Percentiles rank a stretch among this genome's conserved stretches.
Conservation (phyloP, 495 filamentous ascomycete species). For the Monascus purpureus region DNA sequence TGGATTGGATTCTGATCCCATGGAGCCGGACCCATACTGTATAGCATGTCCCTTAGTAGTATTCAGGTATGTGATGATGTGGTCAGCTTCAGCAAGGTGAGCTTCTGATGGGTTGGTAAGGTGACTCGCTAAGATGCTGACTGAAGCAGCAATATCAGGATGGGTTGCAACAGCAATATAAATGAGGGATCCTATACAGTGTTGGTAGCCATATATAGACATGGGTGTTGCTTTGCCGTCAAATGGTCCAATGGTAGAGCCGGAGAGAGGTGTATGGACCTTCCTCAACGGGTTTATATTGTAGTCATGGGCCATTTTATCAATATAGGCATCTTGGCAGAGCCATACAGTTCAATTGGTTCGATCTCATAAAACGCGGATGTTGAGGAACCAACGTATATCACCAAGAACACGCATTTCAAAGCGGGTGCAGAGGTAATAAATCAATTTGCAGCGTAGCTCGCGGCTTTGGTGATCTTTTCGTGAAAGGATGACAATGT, state of each 20-base stretch:
- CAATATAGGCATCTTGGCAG: constrained; percentile 9
- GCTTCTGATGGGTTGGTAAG: constrained; percentile 8
- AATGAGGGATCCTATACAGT: constrained; percentile 12
- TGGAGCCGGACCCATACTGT: too few species aligned
- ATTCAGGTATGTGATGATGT: constrained; percentile 9
- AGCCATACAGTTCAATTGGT: constrained; percentile 6
- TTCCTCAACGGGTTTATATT: constrained; percentile 2
- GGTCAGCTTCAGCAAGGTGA: constrained; percentile 5
- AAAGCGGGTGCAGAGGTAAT: constrained; percentile 4
- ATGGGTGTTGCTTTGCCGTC: constrained; percentile 1
- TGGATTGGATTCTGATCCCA: too few species aligned
- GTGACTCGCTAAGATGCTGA: constrained; percentile 7
- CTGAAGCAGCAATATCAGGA: constrained; percentile 7
- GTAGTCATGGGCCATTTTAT: constrained; percentile 5
- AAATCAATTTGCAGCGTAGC: constrained; percentile 2
- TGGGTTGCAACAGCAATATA: constrained; percentile 12
- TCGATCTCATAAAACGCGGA: constrained; percentile 7
- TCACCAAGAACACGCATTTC: constrained; percentile 3
- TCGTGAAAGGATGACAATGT: constrained; percentile 7
- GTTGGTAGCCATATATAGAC: constrained; percentile 8
- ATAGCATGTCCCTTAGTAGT: constrained; percentile 2
- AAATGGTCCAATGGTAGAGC: not conserved
- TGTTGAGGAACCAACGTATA: constrained; percentile 7
- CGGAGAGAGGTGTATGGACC: constrained; percentile 1
- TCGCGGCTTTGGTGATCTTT: not conserved